These are phyloP conservation scores for Solanum virginianum DNA, from an alignment of 257 asterid genomes.

Conservation along the genomic window DNA sequence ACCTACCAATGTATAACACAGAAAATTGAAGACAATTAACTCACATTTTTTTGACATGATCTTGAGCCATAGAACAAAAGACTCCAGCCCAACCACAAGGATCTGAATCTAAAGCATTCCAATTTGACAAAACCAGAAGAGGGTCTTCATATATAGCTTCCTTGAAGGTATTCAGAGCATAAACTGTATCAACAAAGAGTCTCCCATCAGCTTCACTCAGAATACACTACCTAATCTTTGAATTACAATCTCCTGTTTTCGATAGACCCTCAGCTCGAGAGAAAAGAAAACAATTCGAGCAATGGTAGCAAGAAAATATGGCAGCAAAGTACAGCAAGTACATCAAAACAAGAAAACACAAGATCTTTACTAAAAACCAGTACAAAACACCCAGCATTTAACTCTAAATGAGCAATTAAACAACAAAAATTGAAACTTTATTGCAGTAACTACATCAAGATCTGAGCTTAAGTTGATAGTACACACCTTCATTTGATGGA, in stretches of 20 bases:
- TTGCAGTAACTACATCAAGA: conserved; percentile 23
- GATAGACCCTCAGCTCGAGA: not conserved
- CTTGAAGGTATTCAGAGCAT: conserved; percentile 67
- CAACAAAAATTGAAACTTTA: not conserved
- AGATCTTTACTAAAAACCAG: not conserved
- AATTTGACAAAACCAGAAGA: conserved; percentile 51
- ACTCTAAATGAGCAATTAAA: not conserved
- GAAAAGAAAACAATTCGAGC: not conserved
- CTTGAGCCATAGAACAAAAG: conserved; percentile 55
- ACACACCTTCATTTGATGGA: conserved; percentile 54
- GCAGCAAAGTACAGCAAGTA: not conserved
- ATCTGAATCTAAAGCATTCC: conserved; percentile 69
- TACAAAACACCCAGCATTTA: not conserved
- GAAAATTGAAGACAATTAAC: conserved; percentile 10
- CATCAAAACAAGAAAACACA: not conserved
- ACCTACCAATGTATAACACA: not conserved
- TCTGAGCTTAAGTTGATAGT: conserved; percentile 13
- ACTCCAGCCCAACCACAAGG: conserved; percentile 83
- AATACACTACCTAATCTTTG: not conserved
- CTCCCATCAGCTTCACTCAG: not conserved
- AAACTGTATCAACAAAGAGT: conserved; percentile 35
- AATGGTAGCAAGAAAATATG: not conserved
- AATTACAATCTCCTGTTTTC: not conserved
- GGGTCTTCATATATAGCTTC: conserved; percentile 93
- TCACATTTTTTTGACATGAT: conserved; percentile 80